Conservation (phyloP, 225 moss, liverwort and hornwort species). For the Asterella californica region DNA sequence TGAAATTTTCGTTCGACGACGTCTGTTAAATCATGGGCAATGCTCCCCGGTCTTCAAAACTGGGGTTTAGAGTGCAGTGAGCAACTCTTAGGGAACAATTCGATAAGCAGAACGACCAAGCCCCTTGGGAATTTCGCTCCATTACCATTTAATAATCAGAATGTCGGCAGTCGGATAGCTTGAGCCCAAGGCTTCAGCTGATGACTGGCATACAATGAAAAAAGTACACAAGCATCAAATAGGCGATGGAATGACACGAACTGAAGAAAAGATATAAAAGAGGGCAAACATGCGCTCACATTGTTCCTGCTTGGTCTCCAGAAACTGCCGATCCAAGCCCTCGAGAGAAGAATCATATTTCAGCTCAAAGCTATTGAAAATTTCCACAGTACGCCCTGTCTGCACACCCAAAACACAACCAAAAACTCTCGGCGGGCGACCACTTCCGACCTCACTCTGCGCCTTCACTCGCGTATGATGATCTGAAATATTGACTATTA, state of each 20-base stretch:
- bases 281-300: slow-evolving; percentile 45
- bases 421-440: slow-evolving; percentile 64
- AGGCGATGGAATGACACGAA: background rate
- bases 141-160: background rate
- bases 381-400: slow-evolving; percentile 89
- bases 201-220: too few species aligned
- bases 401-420: slow-evolving; percentile 95
- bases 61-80: background rate
- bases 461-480: slow-evolving; percentile 93
- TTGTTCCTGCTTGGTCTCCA: slow-evolving; percentile 98
- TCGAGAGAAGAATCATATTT: slow-evolving; percentile 58
- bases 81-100: background rate
- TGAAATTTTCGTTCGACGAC: background rate
- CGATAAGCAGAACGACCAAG: background rate
- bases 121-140: background rate
- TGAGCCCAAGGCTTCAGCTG: background rate
- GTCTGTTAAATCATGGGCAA: background rate
- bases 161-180: background rate
- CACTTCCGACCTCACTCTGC: slow-evolving; percentile 46
- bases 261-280: background rate
- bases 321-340: slow-evolving; percentile 78
- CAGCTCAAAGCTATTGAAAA: slow-evolving; percentile 97
- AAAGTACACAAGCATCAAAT: background rate
- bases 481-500: slow-evolving; percentile 95
- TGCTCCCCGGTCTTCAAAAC: background rate